Conservation (phyloP, 2,329 filamentous ascomycete species). For the Claviceps sorghi region DNA sequence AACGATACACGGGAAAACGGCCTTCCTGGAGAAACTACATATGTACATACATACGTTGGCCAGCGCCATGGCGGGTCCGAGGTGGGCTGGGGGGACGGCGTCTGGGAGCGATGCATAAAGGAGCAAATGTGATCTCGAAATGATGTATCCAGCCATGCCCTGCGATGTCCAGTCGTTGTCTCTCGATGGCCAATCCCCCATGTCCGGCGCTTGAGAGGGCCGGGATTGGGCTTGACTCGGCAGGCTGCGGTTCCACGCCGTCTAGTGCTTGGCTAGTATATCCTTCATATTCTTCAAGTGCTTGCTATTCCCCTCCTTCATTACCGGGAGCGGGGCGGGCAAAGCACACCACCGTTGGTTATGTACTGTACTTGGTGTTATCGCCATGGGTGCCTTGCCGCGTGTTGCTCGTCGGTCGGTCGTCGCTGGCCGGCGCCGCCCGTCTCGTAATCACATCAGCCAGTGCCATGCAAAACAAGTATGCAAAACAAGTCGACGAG, state of each 20-base stretch:
- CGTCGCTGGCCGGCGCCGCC: too few relatives aligned
- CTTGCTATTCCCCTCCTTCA: not conserved
- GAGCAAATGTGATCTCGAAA: not conserved
- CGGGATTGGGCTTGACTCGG: not conserved
- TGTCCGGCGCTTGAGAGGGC: not conserved
- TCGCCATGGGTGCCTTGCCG: not conserved
- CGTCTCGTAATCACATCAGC: not conserved
- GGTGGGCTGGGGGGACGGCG: not conserved
- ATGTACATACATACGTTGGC: too few relatives aligned
- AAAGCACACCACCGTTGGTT: too few relatives aligned
- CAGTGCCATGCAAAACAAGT: not conserved
- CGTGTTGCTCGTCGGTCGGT: not conserved
- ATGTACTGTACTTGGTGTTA: not conserved
- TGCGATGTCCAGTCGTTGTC: not conserved
- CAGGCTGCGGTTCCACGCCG: not conserved
- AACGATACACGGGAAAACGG: too few relatives aligned
- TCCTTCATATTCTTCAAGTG: not conserved
- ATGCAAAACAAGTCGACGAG: not conserved
- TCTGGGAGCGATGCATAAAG: not conserved
- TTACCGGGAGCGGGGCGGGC: not conserved
- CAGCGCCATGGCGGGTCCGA: too few relatives aligned
- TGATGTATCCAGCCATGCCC: not conserved
- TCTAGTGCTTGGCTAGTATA: not conserved
- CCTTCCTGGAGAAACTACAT: too few relatives aligned
- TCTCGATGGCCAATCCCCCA: too few relatives aligned